These are phyloP conservation scores for Sporobolomyces phaffii DNA, from an alignment of 768 basidiomycete genomes.

Conservation along the genomic window DNA sequence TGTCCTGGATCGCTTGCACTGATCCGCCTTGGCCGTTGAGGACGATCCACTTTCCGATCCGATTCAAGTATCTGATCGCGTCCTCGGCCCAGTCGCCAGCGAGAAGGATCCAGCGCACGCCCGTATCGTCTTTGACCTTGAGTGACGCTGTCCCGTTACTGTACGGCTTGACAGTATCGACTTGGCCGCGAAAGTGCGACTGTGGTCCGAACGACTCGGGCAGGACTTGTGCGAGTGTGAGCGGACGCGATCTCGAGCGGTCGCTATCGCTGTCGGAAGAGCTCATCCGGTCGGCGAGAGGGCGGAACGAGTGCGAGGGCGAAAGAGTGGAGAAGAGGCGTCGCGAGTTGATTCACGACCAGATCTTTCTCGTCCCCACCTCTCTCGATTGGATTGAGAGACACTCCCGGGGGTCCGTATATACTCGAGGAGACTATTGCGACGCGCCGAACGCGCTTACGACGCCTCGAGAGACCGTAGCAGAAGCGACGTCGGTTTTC, in stretches of 20 bases:
- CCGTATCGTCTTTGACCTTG: background rate
- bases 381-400: too few relatives aligned
- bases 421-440: too few relatives aligned
- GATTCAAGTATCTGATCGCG: background rate
- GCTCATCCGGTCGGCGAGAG: too few relatives aligned
- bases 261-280: background rate
- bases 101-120: background rate
- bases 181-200: background rate
- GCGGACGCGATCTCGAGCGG: background rate
- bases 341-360: too few relatives aligned
- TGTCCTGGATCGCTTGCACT: background rate
- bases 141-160: background rate
- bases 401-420: too few relatives aligned
- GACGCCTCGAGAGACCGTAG: too few relatives aligned
- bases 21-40: background rate
- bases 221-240: background rate
- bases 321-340: too few relatives aligned
- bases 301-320: too few relatives aligned
- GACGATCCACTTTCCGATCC: background rate
- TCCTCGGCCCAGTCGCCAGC: background rate
- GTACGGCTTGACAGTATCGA: background rate
- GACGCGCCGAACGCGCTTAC: too few relatives aligned
- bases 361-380: too few relatives aligned
- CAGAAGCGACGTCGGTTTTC: too few relatives aligned
- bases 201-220: background rate